Evolutionary conservation across 805 yeast genomes (phyloP).

Genomic region (Zygosaccharomyces bisporus): DNA sequence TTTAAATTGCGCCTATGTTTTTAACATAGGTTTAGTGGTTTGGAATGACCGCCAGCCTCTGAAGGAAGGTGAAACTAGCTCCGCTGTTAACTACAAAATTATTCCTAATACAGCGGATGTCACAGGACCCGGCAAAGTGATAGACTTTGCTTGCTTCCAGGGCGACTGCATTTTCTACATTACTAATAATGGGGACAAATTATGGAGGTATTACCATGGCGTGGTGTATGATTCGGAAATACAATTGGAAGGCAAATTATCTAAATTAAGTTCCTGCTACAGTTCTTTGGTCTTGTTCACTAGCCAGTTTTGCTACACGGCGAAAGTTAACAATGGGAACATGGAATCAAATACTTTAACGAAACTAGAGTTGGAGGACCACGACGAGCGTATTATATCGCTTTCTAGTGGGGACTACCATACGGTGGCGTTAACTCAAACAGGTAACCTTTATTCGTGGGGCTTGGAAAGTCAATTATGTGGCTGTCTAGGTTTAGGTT

Average conservation of each 20-base stretch:
- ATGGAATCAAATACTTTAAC: constrained; percentile 15
- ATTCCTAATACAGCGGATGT: constrained; percentile 41
- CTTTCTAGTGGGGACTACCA: constrained; percentile 74
- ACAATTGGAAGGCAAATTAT: constrained; percentile 37
- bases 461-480: constrained; percentile 59
- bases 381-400: constrained; percentile 47
- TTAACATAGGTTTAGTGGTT: constrained; percentile 50
- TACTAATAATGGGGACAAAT: constrained; percentile 42
- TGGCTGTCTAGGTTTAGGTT: constrained; percentile 72
- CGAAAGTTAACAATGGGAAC: constrained; percentile 20
- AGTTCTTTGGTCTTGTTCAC: constrained; percentile 54
- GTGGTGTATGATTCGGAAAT: constrained; percentile 20
- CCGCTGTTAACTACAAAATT: constrained; percentile 40
- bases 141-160: constrained; percentile 51
- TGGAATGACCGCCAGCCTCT: constrained; percentile 46
- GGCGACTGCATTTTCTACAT: constrained; percentile 51
- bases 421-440: constrained; percentile 52
- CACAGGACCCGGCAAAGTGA: constrained; percentile 37
- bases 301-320: constrained; percentile 40
- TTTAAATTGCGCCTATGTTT: constrained; percentile 47
- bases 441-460: constrained; percentile 62
- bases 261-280: constrained; percentile 54
- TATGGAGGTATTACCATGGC: constrained; percentile 33
- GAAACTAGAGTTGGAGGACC: constrained; percentile 29
- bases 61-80: constrained; percentile 29